Evolutionary conservation across 2,329 filamentous ascomycete genomes (phyloP), one percentile per base, ranked within the genome.

Genomic region (Fusarium sublunatum): DNA sequence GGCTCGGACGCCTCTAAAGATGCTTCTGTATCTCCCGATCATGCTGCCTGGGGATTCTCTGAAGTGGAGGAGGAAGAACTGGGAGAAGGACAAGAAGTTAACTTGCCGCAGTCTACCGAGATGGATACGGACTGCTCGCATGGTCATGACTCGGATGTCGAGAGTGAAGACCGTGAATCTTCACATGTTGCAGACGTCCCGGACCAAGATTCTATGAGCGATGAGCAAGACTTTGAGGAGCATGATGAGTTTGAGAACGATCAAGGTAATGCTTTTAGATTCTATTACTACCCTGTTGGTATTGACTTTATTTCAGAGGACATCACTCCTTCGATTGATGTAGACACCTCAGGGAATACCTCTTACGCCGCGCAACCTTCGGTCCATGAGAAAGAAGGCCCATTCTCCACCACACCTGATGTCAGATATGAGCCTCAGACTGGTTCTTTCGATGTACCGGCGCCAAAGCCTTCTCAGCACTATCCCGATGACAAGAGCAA

Each of bases 211-310:
- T 13, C 41, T 6, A 45, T 35, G 5, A 39, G 53, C 25, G 59
- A 51, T 9, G 58, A 63, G 26, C 42, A 59, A 10, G 46, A 38
- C 22, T 67, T 70, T 45, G 59, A 52, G n/a, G 68, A 68, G 35
- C 68, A 53, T n/a, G 68, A 68, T 47, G 66, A 65, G 38, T 67
- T 65, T 24, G 59, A 70, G 24, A 45, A 57, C 9, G 43, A 50
- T 25, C 53, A 67, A n/a, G 51, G 66, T 68, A 56, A 36, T 48
- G 29, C 39, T 5, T 7, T 45, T 15, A 25, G 6, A 13, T 12
- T 3, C 19, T 19, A 32, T 12, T n/a, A 41, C 39, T n/a, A 7
- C 26, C 7, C n/a, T 25, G 5, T 5, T 26, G 10, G 19, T 41
- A 28, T 64, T 70, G 55, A 70, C 52, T 19, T 22, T 53, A 38